Base-by-base conservation (phyloP, 768 basidiomycete genomes). In the Pleurotus cornucopiae region DNA sequence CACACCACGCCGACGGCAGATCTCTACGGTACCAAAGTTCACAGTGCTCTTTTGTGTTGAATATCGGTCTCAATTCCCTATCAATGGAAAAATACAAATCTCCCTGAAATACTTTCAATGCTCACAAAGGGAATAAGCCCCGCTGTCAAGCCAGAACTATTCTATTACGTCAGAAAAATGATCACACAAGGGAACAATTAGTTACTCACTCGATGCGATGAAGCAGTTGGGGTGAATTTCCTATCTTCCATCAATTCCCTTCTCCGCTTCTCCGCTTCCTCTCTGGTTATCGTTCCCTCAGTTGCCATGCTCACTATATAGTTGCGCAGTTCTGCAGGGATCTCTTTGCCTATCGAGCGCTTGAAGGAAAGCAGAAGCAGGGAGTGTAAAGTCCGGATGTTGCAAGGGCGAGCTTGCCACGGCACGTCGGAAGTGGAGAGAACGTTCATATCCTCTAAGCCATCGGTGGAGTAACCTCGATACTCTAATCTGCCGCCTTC, bases 221-320 rank as follows among this genome's bases (percentile, higher is more conserved):
- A 16, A n/a, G 7, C 20, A 4, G 6, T 44, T 6, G n/a, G 6
- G n/a, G n/a, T 25, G 12, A 41, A 16, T 30, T 13, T 45, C 20
- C 53, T 38, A 44, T 44, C 53, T 12, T 41, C 23, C 53, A 55
- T 55, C 16, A 55, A 41, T n/a, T 25, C 37, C 38, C 53, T 37
- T 7, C 53, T 14, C n/a, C 43, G 40, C 14, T 21, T 25, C 20
- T 55, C 53, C 20, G 53, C 53, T 41, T 23, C 43, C 41, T 55
- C 53, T 16, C 53, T 41, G 23, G 53, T 40, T 30, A 55, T 14
- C 20, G 37, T 41, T 21, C 38, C 38, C 12, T 55, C 40, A 2
- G 18, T 16, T n/a, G 38, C 40, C 37, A 55, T 16, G n/a, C 20
- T 4, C 5, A 44, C 41, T 20, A 55, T 46, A 44, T 44, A 44